Conservation (phyloP, 2,329 filamentous ascomycete species). For the Xylaria arbuscula region DNA sequence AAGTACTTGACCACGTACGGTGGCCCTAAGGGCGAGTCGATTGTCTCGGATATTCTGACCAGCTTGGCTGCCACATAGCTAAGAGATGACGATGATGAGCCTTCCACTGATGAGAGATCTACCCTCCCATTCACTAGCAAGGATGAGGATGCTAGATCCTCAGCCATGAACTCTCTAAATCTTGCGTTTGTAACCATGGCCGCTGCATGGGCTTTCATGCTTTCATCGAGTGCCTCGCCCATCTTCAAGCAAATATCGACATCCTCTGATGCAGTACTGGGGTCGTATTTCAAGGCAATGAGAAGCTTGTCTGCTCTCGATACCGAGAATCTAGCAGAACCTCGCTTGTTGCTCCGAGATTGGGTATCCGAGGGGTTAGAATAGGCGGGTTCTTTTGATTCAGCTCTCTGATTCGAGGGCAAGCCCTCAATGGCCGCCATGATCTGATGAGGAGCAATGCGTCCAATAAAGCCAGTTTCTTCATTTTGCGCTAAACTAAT, state of each 20-base stretch:
- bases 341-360: neutral
- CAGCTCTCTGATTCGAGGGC: neutral
- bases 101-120: constrained; percentile 16
- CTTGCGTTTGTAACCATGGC: neutral
- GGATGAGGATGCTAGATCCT: neutral
- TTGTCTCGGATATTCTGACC: constrained; percentile 19
- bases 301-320: neutral
- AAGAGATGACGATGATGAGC: constrained; percentile 30
- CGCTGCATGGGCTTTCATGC: neutral
- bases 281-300: neutral
- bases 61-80: constrained; percentile 34
- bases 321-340: neutral
- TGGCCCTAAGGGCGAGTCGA: constrained; percentile 6
- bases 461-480: neutral
- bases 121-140: neutral
- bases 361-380: neutral
- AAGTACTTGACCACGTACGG: constrained; percentile 37
- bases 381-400: neutral
- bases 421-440: neutral
- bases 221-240: neutral
- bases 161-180: neutral
- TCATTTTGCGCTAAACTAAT: neutral
- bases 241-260: neutral
- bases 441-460: neutral
- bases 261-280: neutral